Evolutionary conservation across 805 yeast species (phyloP).

Genomic region (Hanseniaspora clermontiae): DNA sequence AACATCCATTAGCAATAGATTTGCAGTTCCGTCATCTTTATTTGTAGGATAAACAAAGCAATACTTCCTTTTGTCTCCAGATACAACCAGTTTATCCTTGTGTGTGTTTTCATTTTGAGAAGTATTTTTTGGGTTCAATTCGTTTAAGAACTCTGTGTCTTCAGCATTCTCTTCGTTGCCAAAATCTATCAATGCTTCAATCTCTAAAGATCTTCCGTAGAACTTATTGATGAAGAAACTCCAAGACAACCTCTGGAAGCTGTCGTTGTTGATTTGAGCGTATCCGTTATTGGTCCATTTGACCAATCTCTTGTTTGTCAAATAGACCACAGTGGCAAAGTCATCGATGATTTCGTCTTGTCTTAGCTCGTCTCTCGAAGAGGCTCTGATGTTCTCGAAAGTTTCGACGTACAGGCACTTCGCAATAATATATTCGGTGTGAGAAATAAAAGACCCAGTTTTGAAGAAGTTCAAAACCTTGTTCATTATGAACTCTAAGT

Average conservation of each 20-base stretch:
- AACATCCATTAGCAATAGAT: neutral
- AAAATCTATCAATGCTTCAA: neutral
- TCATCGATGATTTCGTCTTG: neutral
- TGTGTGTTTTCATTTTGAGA: neutral
- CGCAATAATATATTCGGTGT: neutral
- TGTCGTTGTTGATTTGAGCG: neutral
- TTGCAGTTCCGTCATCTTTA: neutral
- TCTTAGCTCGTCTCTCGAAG: neutral
- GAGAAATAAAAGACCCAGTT: neutral
- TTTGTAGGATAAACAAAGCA: neutral
- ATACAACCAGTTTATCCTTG: neutral
- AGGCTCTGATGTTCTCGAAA: neutral
- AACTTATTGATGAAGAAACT: conserved; percentile 2
- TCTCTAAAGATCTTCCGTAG: conserved; percentile 3
- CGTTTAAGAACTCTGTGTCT: neutral
- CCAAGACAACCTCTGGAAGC: conserved; percentile 5
- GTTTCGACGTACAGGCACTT: conserved; percentile 1
- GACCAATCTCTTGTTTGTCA: conserved; percentile 9
- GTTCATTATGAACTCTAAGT: neutral
- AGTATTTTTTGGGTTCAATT: neutral
- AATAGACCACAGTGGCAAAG: conserved; percentile 1
- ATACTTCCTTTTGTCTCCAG: neutral
- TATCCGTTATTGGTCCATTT: conserved; percentile 9
- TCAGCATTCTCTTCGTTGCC: neutral
- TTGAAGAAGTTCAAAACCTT: neutral